These are phyloP conservation scores for Kodamaea fukazawae DNA, from an alignment of 805 yeast species.

Conservation along the genomic window DNA sequence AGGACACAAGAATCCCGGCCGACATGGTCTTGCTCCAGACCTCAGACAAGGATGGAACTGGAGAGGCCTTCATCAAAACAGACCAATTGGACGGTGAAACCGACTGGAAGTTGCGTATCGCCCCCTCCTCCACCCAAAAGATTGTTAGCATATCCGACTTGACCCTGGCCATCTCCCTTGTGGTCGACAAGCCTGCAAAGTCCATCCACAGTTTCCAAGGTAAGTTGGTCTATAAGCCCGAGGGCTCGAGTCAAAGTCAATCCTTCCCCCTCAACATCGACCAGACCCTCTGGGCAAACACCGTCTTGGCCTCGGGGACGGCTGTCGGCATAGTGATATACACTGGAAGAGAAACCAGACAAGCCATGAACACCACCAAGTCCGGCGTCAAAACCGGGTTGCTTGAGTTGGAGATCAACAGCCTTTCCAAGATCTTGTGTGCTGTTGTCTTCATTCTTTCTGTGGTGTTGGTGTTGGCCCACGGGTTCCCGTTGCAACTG, in stretches of 20 bases:
- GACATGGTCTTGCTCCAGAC: constrained; percentile 85
- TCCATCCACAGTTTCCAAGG: constrained; percentile 82
- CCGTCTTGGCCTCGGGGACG: constrained; percentile 91
- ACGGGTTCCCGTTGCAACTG: constrained; percentile 58
- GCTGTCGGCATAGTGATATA: constrained; percentile 86
- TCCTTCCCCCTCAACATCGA: constrained; percentile 74
- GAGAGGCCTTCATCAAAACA: constrained; percentile 91
- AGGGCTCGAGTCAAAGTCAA: constrained; percentile 31
- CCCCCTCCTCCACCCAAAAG: constrained; percentile 69
- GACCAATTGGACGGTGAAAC: constrained; percentile 99
- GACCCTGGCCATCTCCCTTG: constrained; percentile 45
- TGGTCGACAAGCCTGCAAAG: constrained; percentile 84
- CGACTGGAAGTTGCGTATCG: constrained; percentile 92
- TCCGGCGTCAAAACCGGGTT: constrained; percentile 88
- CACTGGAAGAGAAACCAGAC: constrained; percentile 92
- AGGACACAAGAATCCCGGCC: constrained; percentile 89
- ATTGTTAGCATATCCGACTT: constrained; percentile 47
- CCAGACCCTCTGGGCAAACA: constrained; percentile 96
- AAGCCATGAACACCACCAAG: constrained; percentile 86
- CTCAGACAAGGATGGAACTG: constrained; percentile 60
- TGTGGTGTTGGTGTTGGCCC: constrained; percentile 70
- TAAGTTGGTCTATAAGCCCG: constrained; percentile 52
- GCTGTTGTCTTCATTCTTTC: constrained; percentile 79
- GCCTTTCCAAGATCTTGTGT: constrained; percentile 83
- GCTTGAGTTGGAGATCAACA: constrained; percentile 86